Evolutionary conservation across 2,329 filamentous ascomycete species (phyloP).

Genomic region (Periconia digitata): DNA sequence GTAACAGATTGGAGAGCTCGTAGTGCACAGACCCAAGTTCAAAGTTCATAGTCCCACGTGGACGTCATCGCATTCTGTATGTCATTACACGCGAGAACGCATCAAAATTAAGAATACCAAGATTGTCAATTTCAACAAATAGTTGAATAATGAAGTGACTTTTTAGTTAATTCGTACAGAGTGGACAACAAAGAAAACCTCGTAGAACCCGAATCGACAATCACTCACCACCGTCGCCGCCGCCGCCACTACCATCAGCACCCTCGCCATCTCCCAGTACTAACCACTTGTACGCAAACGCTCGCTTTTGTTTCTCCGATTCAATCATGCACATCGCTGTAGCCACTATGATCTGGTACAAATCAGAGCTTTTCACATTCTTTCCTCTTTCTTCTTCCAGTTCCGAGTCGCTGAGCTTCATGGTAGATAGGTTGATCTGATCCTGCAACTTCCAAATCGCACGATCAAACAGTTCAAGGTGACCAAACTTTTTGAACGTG

Average conservation of each 20-base stretch:
- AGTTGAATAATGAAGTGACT: too few relatives aligned
- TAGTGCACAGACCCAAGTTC: slow-evolving; percentile 5
- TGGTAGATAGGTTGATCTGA: slow-evolving; percentile 6
- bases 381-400: slow-evolving; percentile 1
- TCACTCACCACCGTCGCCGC: too few relatives aligned
- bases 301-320: slow-evolving; percentile 37
- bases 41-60: neutral
- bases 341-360: slow-evolving; percentile 36
- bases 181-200: too few relatives aligned
- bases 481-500: slow-evolving; percentile 27
- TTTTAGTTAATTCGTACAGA: too few relatives aligned
- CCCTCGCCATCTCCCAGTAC: slow-evolving; percentile 9
- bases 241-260: slow-evolving; percentile 7
- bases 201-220: too few relatives aligned
- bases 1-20: slow-evolving; percentile 4
- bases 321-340: slow-evolving; percentile 38
- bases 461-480: slow-evolving; percentile 28
- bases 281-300: slow-evolving; percentile 18
- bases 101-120: too few relatives aligned
- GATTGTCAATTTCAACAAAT: too few relatives aligned
- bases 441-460: slow-evolving; percentile 19
- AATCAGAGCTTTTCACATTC: slow-evolving; percentile 19
- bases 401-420: slow-evolving; percentile 1
- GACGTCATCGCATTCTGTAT: neutral
- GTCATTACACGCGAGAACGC: too few relatives aligned